Base-by-base conservation (phyloP, 306 rosid genomes). In the Quercus rubra region DNA sequence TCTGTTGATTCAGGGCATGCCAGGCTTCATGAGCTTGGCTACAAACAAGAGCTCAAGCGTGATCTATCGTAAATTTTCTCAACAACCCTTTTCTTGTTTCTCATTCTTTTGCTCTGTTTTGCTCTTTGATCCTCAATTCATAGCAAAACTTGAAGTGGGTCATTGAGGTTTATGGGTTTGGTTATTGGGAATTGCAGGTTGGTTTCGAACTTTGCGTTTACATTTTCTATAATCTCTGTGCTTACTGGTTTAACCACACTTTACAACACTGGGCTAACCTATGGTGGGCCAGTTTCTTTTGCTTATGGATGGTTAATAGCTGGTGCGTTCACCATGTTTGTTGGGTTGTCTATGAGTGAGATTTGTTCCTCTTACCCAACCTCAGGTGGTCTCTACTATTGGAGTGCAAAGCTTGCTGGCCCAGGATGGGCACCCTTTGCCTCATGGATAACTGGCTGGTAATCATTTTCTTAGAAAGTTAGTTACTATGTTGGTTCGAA, bases 381-480 rank as follows among this genome's bases (percentile, higher is more conserved):
- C 72, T 95, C 99, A 68, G 99, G 98, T 54, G 99, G 99, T 27
- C 94, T 95, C 69, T 95, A 95, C 77, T 95, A 91, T 78, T 95
- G 99, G 99, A 92, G 99, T 61, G 99, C 99, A 23, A 95, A 89
- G 82, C 98, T 95, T 85, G 99, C 99, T 74, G 99, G 98, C 38
- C 93, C 98, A 0, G 23, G 31, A 3, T 95, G 99, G 99, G 97
- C 99, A 3, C 98, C 99, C 25, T 90, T 91, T 87, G 98, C 99
- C 38, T 95, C 98, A 33, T 95, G 99, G 99, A 85, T 92, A 33
- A 95, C 99, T 84, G 99, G 99, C 91, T 95, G 99, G 99, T 92
- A 90, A 79, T 63, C 76, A 56, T 77, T 13, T 38, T 69, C 20
- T 51, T 67, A 4, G 56, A 13, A 69, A 31, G 55, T 14, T 67